Evolutionary conservation across 2,329 filamentous ascomycete species (phyloP).

Genomic region (Fusarium armeniacum): DNA sequence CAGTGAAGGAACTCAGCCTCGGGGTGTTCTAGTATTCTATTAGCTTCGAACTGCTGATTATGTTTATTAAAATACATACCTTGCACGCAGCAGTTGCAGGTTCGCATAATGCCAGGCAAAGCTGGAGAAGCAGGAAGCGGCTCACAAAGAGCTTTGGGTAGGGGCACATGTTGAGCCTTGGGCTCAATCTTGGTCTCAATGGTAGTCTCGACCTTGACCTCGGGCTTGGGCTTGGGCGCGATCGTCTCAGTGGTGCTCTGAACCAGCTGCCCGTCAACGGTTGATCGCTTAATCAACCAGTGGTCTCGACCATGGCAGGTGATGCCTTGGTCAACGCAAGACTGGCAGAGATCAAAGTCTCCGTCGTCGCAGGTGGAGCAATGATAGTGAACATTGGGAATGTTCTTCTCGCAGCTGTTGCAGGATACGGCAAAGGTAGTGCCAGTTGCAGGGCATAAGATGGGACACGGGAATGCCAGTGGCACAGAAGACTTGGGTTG

Average conservation of each 20-base stretch:
- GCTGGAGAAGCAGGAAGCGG: conserved; percentile 41
- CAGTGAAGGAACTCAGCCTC: conserved; percentile 90
- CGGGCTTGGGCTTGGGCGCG: conserved; percentile 68
- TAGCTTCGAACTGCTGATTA: conserved; percentile 13
- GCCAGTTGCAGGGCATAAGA: conserved; percentile 36
- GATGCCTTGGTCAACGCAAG: conserved; percentile 81
- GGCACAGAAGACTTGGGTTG: conserved; percentile 7
- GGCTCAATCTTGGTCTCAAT: conserved; percentile 41
- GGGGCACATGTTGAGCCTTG: conserved; percentile 39
- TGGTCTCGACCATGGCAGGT: conserved; percentile 84
- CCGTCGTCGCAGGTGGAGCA: conserved; percentile 94
- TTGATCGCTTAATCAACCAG: conserved; percentile 93
- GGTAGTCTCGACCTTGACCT: conserved; percentile 44
- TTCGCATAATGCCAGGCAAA: conserved; percentile 64
- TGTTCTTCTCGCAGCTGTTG: conserved; percentile 86
- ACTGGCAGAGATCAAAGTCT: conserved; percentile 91
- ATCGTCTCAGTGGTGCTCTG: conserved; percentile 89
- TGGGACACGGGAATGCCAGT: conserved; percentile 6
- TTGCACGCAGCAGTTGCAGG: conserved; percentile 76
- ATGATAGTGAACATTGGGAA: conserved; percentile 89
- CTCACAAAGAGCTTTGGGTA: conserved; percentile 43
- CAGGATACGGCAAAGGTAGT: conserved; percentile 85
- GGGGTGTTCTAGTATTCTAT: conserved; percentile 68
- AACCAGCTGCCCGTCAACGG: conserved; percentile 82
- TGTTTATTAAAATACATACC: conserved; percentile 46